A percentile compares a stretch with the other conserved stretches of the same genome.
Conservation (phyloP, 495 filamentous ascomycete species). For the Cercophora sp. region DNA sequence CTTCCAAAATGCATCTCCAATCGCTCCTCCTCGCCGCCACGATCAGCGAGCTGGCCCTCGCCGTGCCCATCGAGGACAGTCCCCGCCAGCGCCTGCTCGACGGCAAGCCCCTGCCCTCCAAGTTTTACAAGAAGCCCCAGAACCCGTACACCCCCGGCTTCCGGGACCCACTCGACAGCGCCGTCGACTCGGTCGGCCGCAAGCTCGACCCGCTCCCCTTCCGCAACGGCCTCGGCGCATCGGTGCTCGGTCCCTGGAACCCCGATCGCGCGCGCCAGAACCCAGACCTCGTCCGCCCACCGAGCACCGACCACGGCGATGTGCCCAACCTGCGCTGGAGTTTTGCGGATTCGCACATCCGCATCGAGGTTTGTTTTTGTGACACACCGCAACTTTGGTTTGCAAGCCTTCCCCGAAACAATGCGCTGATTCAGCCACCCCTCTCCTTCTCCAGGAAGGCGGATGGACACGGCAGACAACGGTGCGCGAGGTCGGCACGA, state of each 20-base stretch:
- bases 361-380: slow-evolving; percentile 51
- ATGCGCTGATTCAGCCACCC: too few relatives aligned
- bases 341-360: slow-evolving; percentile 62
- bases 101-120: slow-evolving; percentile 41
- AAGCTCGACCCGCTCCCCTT: slow-evolving; percentile 59
- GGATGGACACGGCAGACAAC: slow-evolving; percentile 68
- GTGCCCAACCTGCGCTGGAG: slow-evolving; percentile 64
- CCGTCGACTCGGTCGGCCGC: slow-evolving; percentile 55
- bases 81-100: slow-evolving; percentile 47
- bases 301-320: slow-evolving; percentile 60
- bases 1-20: slow-evolving; percentile 31
- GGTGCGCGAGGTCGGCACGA: slow-evolving; percentile 54
- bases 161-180: slow-evolving; percentile 41
- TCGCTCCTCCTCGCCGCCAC: slow-evolving; percentile 28
- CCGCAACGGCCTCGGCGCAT: slow-evolving; percentile 60
- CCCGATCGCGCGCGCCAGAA: slow-evolving; percentile 57
- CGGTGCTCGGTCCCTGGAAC: slow-evolving; percentile 63
- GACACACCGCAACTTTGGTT: too few relatives aligned
- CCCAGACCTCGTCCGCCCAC: slow-evolving; percentile 61
- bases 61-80: slow-evolving; percentile 47
- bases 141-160: slow-evolving; percentile 42
- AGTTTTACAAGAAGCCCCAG: slow-evolving; percentile 28
- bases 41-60: slow-evolving; percentile 28
- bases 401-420: too few relatives aligned
- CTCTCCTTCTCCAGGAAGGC: too few relatives aligned